phyloP scores from a whole-genome alignment of 768 basidiomycete genomes.

The Tephrocybe sp. region DNA sequence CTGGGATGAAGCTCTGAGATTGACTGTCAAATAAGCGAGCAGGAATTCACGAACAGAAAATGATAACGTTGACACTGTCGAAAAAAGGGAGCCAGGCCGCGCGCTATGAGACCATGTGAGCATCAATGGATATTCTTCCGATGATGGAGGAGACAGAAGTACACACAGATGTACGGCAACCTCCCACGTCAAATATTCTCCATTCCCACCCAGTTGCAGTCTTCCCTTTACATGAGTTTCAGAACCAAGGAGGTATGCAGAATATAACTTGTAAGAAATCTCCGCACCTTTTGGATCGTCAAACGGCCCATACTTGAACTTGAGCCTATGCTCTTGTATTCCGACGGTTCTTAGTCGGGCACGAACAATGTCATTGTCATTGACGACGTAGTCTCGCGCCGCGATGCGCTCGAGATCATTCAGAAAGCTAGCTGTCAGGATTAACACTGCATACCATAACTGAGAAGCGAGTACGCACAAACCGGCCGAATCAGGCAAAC shows the following conservation, averaged over 20 bases:
- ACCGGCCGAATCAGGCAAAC: conserved; percentile 60
- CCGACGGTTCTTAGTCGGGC: conserved; percentile 69
- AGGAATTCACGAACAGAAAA: conserved; percentile 47
- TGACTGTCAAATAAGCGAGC: neutral
- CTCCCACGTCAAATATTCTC: conserved; percentile 78
- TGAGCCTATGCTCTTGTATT: conserved; percentile 62
- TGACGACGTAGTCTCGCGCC: conserved; percentile 54
- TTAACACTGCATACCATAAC: too few species aligned
- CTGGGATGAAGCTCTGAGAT: conserved; percentile 19
- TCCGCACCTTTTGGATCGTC: conserved; percentile 30
- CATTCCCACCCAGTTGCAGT: conserved; percentile 47
- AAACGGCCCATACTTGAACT: conserved; percentile 42
- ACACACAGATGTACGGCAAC: conserved; percentile 62
- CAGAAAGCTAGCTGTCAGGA: conserved; percentile 48
- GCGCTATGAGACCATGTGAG: conserved; percentile 41
- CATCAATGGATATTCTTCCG: neutral
- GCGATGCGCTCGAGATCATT: conserved; percentile 68
- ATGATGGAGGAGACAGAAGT: conserved; percentile 16
- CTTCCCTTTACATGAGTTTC: conserved; percentile 22
- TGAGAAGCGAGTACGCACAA: conserved; percentile 48
- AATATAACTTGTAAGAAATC: neutral
- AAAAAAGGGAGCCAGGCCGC: conserved; percentile 81
- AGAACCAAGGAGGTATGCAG: neutral
- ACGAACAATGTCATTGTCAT: conserved; percentile 71
- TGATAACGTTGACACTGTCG: conserved; percentile 74